These are phyloP conservation scores for Paspalum vaginatum DNA, from an alignment of 176 grass and related monocot species.

Conservation along the genomic window DNA sequence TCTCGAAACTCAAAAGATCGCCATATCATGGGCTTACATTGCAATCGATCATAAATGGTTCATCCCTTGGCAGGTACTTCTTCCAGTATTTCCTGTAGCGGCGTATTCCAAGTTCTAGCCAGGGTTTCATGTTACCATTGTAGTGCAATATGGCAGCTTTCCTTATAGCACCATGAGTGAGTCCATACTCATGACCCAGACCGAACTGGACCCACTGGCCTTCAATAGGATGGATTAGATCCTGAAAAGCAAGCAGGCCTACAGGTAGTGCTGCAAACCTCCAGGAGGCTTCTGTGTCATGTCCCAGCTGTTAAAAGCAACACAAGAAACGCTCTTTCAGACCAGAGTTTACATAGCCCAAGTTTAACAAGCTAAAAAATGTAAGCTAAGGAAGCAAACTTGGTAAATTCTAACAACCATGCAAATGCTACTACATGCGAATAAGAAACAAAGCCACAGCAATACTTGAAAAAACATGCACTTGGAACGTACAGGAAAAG, in stretches of 20 bases:
- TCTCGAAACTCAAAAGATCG: not conserved
- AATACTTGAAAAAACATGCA: slow-evolving; percentile 3
- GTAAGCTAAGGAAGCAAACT: not conserved
- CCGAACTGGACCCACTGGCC: slow-evolving; percentile 52
- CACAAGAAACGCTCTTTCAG: not conserved
- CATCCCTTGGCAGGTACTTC: slow-evolving; percentile 61
- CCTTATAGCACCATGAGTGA: slow-evolving; percentile 47
- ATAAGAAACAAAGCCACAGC: not conserved
- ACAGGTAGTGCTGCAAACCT: slow-evolving; percentile 55
- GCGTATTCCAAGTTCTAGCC: slow-evolving; percentile 67
- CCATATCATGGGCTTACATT: slow-evolving; percentile 68
- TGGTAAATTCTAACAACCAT: not conserved
- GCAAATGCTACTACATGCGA: slow-evolving; percentile 2
- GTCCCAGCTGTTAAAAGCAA: slow-evolving; percentile 49
- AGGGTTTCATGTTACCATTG: slow-evolving; percentile 89
- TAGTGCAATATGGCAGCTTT: slow-evolving; percentile 64
- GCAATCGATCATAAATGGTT: slow-evolving; percentile 69
- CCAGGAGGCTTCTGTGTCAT: slow-evolving; percentile 50
- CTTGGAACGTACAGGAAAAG: slow-evolving; percentile 4
- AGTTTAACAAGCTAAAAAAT: slow-evolving; percentile 14
- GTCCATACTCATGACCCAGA: slow-evolving; percentile 73
- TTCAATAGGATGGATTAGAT: slow-evolving; percentile 58
- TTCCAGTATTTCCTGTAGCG: slow-evolving; percentile 81
- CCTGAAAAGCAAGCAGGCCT: slow-evolving; percentile 65
- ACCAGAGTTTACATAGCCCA: slow-evolving; percentile 4